Base-by-base conservation (phyloP, 2,329 filamentous ascomycete species). In the Sporothrix variecibatus region DNA sequence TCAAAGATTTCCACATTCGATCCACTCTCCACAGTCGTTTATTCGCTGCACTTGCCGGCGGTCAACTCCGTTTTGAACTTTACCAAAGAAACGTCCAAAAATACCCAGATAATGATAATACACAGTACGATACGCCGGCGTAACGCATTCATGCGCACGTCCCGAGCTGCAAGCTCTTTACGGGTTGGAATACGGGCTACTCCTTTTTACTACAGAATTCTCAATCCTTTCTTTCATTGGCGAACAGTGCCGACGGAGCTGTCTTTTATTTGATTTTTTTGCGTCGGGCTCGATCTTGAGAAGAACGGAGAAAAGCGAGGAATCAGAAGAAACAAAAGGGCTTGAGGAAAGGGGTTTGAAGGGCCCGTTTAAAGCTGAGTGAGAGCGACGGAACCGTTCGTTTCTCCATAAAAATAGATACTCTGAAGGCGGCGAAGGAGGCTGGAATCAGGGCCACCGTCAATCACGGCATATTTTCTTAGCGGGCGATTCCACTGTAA, bases 131-230 rank as follows among this genome's bases (percentile, higher is more conserved):
- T n/a, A n/a, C n/a, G n/a, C n/a, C 34, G 34, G 34, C 34, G 34
- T 34, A 8, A 34, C 34, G 34, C 34, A 34, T 20, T n/a, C 7
- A 6, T 34, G 17, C 20, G 58, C 58, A 64, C 31, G 20, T 64
- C 60, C 34, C 60, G 60, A 65, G 60, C 60, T 40, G 60, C 34
- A 40, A 26, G 34, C 60, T 64, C 60, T 64, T 64, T 64, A 64
- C 60, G 20, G 60, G 60, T 23, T 38, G 20, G 9, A 15, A 43
- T 43, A 43, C 60, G 56, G 56, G 56, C 11, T 23, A 28, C 26
- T 31, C 26, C 26, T 31, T 58, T 58, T 8, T 31, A 23, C 12
- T 31, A 23, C 56, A 15, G 17, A 40, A 1, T 64, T 38, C 23
- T 62, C 17, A 38, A 8, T 8, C 9, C 31, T n/a, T 20, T 62